These are phyloP conservation scores for Curvularia sp. DNA, from an alignment of 2,329 filamentous ascomycete genomes.

Conservation along the genomic window DNA sequence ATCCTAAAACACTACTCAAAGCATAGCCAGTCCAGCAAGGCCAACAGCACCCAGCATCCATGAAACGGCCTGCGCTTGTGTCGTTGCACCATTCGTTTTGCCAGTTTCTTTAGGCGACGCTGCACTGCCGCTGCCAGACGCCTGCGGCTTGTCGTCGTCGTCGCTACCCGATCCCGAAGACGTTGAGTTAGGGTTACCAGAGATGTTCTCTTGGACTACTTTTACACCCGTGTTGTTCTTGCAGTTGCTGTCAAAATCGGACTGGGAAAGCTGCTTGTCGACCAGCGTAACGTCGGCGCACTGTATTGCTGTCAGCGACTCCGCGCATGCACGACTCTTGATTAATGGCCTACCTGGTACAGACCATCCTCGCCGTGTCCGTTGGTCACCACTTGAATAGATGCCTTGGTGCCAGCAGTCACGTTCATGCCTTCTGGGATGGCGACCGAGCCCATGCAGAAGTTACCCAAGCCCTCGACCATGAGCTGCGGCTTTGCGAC, in stretches of 20 bases:
- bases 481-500: slow-evolving; percentile 68
- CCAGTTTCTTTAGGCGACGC: slow-evolving; percentile 27
- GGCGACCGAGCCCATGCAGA: slow-evolving; percentile 69
- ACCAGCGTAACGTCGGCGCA: slow-evolving; percentile 78
- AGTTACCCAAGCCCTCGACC: slow-evolving; percentile 66
- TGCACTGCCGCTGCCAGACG: slow-evolving; percentile 21
- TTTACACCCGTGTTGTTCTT: slow-evolving; percentile 65
- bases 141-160: slow-evolving; percentile 25
- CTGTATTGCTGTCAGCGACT: slow-evolving; percentile 47
- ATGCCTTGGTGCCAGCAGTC: slow-evolving; percentile 67
- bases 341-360: slow-evolving; percentile 63
- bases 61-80: slow-evolving; percentile 41
- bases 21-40: slow-evolving; percentile 39
- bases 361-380: slow-evolving; percentile 66
- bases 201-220: slow-evolving; percentile 51
- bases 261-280: slow-evolving; percentile 57
- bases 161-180: slow-evolving; percentile 9
- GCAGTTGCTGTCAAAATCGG: slow-evolving; percentile 60
- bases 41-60: slow-evolving; percentile 49
- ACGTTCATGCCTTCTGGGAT: slow-evolving; percentile 62
- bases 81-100: slow-evolving; percentile 33
- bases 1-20: slow-evolving; percentile 24
- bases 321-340: neutral
- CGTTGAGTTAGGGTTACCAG: slow-evolving; percentile 58
- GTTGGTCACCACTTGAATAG: slow-evolving; percentile 73